Base-by-base conservation (phyloP, 176 grass and related monocot genomes). In the Cenchrus americanus region DNA sequence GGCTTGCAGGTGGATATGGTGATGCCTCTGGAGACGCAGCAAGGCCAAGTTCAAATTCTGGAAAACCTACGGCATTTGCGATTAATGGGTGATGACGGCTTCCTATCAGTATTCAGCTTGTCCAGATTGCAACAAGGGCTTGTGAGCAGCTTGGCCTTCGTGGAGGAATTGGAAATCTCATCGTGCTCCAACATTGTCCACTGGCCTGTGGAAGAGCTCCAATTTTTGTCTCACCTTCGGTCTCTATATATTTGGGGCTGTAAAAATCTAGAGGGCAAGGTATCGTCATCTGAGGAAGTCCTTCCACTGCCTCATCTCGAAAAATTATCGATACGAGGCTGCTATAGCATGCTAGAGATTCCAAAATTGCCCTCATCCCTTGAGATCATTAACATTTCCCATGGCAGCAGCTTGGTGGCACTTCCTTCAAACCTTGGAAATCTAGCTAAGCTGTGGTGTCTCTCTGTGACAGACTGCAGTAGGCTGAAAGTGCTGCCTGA, bases 181-280 rank as follows among this genome's bases (percentile, higher is more conserved):
- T 0, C 0, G 0, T 61, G 78, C 26, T 0, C 4, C 1, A 47
- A 27, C 1, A 66, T 87, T 62, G 2, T 82, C 0, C 0, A 0
- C 14, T 87, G 79, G 86, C 86, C 86, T 12, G 0, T 27, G 0
- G 52, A 77, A 14, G 72, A 70, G 44, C 11, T 87, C 10, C 7
- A 0, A 2, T 51, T 4, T 21, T 82, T 87, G 21, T 2, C 1
- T 62, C 14, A 10, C 14, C 85, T 87, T 2, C 19, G 79, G 22
- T 24, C 0, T 47, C 79, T 87, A 0, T 0, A 0, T 14, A 76
- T 87, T 8, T 0, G 0, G 0, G 0, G 0, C 0, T 87, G 69
- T 10, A 2, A 0, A 0, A 81, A 42, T 0, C 19, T 82, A 4
- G 79, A 50, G 3, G 79, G 62, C 6, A 82, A 19, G 2, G 66